A percentile compares a stretch with the other conserved stretches of the same genome.
phyloP scores from a whole-genome alignment of 2,329 filamentous ascomycete species.

The Fusarium cyanostomum region DNA sequence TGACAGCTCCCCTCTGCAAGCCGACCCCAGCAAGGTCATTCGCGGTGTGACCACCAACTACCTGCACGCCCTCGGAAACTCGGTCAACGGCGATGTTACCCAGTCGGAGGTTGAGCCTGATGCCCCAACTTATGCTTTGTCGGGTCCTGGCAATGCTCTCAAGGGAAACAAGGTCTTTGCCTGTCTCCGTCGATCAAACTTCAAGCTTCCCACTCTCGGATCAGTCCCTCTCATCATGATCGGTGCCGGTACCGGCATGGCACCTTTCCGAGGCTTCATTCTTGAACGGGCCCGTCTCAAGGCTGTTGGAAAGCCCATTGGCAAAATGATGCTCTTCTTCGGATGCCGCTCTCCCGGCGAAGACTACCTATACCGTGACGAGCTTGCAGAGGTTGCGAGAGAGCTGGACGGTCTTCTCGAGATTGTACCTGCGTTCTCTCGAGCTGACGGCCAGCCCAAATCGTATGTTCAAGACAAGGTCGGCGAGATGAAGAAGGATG shows the following conservation, averaged over 20 bases:
- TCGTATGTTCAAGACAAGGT: slow-evolving; percentile 54
- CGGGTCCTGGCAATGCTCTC: slow-evolving; percentile 26
- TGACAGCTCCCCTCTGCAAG: slow-evolving; percentile 26
- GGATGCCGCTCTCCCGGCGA: slow-evolving; percentile 64
- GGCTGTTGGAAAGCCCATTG: slow-evolving; percentile 34
- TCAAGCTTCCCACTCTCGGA: slow-evolving; percentile 55
- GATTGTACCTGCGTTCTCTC: slow-evolving; percentile 34
- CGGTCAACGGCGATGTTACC: not conserved
- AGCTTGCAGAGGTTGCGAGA: slow-evolving; percentile 34
- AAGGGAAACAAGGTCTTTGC: slow-evolving; percentile 33
- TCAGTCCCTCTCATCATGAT: slow-evolving; percentile 62
- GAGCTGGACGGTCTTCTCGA: slow-evolving; percentile 24
- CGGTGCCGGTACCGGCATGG: slow-evolving; percentile 60
- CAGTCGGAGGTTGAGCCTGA: not conserved
- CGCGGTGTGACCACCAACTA: slow-evolving; percentile 43
- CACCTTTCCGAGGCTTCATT: slow-evolving; percentile 49
- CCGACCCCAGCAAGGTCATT: slow-evolving; percentile 21
- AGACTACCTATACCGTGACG: slow-evolving; percentile 66
- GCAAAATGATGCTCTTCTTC: slow-evolving; percentile 58
- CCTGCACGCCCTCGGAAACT: slow-evolving; percentile 33
- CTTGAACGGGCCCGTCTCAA: slow-evolving; percentile 36
- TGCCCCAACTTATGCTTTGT: slow-evolving; percentile 16
- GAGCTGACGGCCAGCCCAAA: slow-evolving; percentile 15
- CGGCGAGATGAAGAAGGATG: slow-evolving; percentile 42
- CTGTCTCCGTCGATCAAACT: slow-evolving; percentile 48